Evolutionary conservation across 352 stramenopile genomes (phyloP), one percentile per base, ranked within the genome.

Genomic region (Phytophthora vignae): DNA sequence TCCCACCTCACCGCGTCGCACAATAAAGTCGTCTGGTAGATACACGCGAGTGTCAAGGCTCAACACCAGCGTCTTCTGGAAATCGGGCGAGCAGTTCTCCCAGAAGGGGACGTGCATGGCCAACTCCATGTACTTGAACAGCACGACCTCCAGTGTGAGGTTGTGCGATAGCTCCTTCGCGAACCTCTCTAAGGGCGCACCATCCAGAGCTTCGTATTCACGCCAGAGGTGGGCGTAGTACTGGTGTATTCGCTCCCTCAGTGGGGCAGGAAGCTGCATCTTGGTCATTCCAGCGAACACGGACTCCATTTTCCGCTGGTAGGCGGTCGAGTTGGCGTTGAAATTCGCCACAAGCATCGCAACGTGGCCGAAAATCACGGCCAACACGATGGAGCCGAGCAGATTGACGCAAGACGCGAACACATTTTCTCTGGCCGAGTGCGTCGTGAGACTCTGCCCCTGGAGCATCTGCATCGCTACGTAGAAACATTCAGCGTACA

Each of bases 61-160:
- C 0, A 86, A 49, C 29, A 89, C 69, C 11, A 90, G 56, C 7
- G 83, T 84, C 52, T 86, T 90, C n/a, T 85, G 71, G 40, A 92
- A 85, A 62, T 88, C 82, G 1, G 78, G 70, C 0, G 74, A 77
- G 33, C 79, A 90, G 2, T 77, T 71, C 8, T 75, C 42, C 77
- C 84, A 76, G 49, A 84, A 82, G 0, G 78, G 80, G 1, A 90
- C 69, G 64, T 85, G 67, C 61, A 83, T 79, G 27, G 83, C 69
- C 27, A 90, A 57, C 29, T 84, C 73, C 74, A 84, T 84, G 77
- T 81, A 95, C 72, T 92, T 92, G 73, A 82, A 96, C 3, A 94
- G 65, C 52, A 81, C 80, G 54, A 92, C 79, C 54, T 94, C 84
- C 1, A 89, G 82, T 19, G 76, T 79, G 1, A 93, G 76, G 21